Evolutionary conservation across 441 rosid genomes (phyloP).

Genomic region (Aquilaria agallochum): DNA sequence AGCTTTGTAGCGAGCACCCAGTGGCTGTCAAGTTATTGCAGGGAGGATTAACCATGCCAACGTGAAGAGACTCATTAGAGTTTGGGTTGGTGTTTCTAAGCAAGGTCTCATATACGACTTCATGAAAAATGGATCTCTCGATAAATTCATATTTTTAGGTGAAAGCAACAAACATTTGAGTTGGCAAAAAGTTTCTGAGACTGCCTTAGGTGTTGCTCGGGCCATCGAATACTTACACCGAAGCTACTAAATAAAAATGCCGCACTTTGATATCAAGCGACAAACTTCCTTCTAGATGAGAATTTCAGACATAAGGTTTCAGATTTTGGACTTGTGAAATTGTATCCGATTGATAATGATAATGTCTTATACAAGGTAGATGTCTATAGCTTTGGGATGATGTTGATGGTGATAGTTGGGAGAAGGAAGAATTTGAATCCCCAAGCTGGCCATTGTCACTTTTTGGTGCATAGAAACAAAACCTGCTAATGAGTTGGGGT

Average conservation of each 20-base stretch:
- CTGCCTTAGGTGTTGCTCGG: conserved; percentile 11
- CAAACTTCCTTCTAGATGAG: not conserved
- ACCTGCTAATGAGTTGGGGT: too few relatives aligned
- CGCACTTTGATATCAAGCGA: conserved; percentile 1
- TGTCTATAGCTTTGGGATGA: conserved; percentile 6
- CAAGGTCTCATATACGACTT: conserved; percentile 12
- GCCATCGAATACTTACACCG: conserved; percentile 10
- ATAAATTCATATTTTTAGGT: not conserved
- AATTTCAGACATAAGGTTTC: conserved; percentile 14
- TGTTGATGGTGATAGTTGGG: conserved; percentile 16
- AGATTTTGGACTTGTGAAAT: conserved; percentile 15
- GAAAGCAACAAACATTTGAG: not conserved
- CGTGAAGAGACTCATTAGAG: conserved; percentile 22
- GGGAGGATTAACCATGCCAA: conserved; percentile 28
- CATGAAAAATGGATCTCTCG: conserved; percentile 11
- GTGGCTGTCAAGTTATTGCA: conserved; percentile 41
- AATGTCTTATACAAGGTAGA: not conserved
- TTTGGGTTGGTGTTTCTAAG: conserved; percentile 28
- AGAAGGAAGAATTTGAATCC: conserved; percentile 10
- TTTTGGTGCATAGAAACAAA: too few relatives aligned
- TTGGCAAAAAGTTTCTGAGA: conserved; percentile 10
- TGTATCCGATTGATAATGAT: conserved; percentile 4
- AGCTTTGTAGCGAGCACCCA: conserved; percentile 19
- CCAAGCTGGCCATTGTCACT: too few relatives aligned
- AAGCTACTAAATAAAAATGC: not conserved